A percentile compares a stretch with the other conserved stretches of the same genome.
Conservation (phyloP, 345 rosid species). For the Odontarrhena argentea region DNA sequence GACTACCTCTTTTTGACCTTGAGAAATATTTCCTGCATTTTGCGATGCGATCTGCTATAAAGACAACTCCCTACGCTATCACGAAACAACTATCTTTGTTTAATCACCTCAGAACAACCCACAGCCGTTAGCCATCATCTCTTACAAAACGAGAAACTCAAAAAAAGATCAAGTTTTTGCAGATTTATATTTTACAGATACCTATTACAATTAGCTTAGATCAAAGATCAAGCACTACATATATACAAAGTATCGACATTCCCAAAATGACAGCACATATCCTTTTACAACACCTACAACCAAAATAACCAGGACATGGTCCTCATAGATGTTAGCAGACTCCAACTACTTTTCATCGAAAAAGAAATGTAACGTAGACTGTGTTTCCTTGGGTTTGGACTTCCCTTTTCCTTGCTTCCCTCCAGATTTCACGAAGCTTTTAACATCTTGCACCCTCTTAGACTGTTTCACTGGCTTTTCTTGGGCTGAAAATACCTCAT, state of each 20-base stretch:
- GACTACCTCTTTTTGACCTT: no score
- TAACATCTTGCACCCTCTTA: conserved; percentile 20
- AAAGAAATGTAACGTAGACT: conserved; percentile 66
- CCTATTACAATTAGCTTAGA: no score
- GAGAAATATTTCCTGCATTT: no score
- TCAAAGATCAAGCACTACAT: conserved; percentile 4
- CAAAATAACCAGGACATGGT: background rate
- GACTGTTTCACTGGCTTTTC: conserved; percentile 36
- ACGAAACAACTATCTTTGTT: no score
- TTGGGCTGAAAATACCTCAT: conserved; percentile 41
- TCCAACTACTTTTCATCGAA: conserved; percentile 49
- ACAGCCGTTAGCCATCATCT: no score
- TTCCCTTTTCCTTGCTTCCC: conserved; percentile 51
- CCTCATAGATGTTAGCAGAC: conserved; percentile 1
- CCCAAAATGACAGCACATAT: background rate
- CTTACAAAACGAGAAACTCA: no score
- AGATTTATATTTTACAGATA: no score
- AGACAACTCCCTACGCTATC: no score
- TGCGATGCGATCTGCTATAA: no score
- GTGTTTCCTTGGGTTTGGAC: conserved; percentile 50
- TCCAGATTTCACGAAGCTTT: conserved; percentile 16
- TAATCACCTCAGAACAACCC: no score
- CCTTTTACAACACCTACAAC: conserved; percentile 1
- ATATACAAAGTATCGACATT: background rate
- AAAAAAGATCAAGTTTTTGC: no score